Evolutionary conservation across 1,284 basidiomycete species (phyloP), one percentile per base, ranked within the genome.

Genomic region (Cryptococcus sp.): DNA sequence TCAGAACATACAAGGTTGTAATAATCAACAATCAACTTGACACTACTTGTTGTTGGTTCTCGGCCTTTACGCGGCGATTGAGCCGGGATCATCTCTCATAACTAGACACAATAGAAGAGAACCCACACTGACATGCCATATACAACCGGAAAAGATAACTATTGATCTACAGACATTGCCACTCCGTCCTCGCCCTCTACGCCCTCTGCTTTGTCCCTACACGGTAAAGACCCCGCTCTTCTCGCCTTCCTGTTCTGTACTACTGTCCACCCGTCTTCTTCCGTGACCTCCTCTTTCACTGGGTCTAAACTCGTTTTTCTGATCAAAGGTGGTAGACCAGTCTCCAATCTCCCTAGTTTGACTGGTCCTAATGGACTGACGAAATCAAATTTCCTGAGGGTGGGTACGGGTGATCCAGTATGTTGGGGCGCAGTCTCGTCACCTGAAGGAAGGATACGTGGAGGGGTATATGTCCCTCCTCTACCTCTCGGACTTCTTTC

Each of bases 361-460:
- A 67, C 66, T 0, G 67, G 66, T 15, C 69, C 67, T 0, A 74
- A 55, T 0, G 73, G 73, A 23, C 66, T 69, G 44, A 71, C 67
- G 55, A 75, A 75, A 49, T 74, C 73, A 43, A 75, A 75, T 15
- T 55, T 65, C 32, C 59, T 60, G 5, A 66, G 44, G 0, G 64
- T 61, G 0, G 70, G 67, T 14, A 55, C 66, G 5, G 64, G 59
- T 14, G 66, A 54, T 37, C 63, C 35, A 49, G 59, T 35, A 41
- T 59, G 8, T 49, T 53, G 33, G 2, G 65, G 65, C 8, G 70
- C 72, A 0, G 68, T 72, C 44, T 75, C 73, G 49, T 73, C 72
- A 1, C 71, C 72, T 0, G 66, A 71, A 2, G 73, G 69, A 14
- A 73, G 52, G 11, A 70, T 68, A 2, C 70, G 60, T 1, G 71